Percentiles rank a stretch among this genome's conserved stretches.
Conservation (phyloP, 2,329 filamentous ascomycete species). For the Calonectria pteridis region DNA sequence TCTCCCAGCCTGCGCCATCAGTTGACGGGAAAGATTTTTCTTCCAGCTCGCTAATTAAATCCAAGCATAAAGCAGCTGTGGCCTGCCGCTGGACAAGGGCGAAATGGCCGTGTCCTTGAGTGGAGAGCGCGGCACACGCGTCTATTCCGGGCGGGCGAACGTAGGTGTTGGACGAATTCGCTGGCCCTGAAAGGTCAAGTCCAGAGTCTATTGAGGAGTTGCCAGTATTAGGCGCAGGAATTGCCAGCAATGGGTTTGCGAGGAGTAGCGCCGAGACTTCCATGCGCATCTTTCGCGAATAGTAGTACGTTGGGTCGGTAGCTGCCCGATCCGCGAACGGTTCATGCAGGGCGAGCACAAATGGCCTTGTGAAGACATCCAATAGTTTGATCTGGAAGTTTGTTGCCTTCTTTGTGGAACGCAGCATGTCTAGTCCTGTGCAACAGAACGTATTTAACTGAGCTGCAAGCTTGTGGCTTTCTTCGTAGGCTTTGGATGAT, state of each 20-base stretch:
- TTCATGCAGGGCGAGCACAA: constrained; percentile 59
- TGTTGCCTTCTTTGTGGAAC: constrained; percentile 2
- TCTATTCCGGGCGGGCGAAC: not conserved
- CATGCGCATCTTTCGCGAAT: constrained; percentile 57
- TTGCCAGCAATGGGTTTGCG: not conserved
- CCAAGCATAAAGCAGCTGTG: constrained; percentile 12
- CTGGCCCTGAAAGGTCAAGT: not conserved
- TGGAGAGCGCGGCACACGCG: constrained; percentile 12
- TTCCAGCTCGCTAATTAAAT: constrained; percentile 25
- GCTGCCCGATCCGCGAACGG: constrained; percentile 53
- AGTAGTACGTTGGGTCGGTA: constrained; percentile 57
- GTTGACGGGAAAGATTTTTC: constrained; percentile 24
- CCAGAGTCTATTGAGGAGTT: not conserved
- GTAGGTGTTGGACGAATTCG: not conserved
- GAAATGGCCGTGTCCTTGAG: constrained; percentile 23
- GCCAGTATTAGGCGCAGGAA: not conserved
- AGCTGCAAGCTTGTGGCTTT: constrained; percentile 21
- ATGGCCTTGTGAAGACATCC: constrained; percentile 29
- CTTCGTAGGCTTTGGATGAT: constrained; percentile 20
- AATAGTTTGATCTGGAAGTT: constrained; percentile 30
- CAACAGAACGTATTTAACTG: constrained; percentile 17
- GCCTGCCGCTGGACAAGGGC: constrained; percentile 23
- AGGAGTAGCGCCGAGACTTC: constrained; percentile 37
- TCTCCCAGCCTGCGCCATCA: constrained; percentile 10
- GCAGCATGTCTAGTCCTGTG: not conserved